phyloP scores from a whole-genome alignment of 352 stramenopile species.

The Pythium coloratum region DNA sequence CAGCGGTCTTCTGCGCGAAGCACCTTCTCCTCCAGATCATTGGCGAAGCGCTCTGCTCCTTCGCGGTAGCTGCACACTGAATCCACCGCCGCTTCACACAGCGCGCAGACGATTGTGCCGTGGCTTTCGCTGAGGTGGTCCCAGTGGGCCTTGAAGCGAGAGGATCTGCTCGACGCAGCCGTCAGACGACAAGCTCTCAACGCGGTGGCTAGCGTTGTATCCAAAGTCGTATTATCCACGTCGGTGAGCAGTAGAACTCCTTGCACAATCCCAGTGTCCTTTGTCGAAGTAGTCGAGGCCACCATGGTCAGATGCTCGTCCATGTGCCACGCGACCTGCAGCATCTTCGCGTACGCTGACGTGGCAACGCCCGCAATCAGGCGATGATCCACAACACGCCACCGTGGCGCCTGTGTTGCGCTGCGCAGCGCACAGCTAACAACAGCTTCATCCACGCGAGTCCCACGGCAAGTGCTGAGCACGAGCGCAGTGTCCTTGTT shows the following conservation, averaged over 20 bases:
- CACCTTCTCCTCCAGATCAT: slow-evolving; percentile 20
- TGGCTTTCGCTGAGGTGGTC: background rate
- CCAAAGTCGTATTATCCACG: background rate
- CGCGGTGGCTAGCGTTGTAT: background rate
- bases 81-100: slow-evolving; percentile 17
- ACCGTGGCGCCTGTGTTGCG: background rate
- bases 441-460: background rate
- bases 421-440: slow-evolving; percentile 9
- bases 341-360: background rate
- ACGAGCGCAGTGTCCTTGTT: background rate
- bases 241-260: background rate
- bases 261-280: background rate
- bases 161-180: background rate
- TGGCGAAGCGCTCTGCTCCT: slow-evolving; percentile 20
- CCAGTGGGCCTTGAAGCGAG: background rate
- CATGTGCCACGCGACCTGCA: slow-evolving; percentile 7
- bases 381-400: background rate
- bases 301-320: background rate
- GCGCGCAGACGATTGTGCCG: slow-evolving; percentile 1
- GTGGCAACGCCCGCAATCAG: background rate
- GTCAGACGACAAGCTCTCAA: background rate
- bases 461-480: background rate
- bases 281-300: background rate
- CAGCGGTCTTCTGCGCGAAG: slow-evolving; percentile 11
- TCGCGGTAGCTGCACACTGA: slow-evolving; percentile 24